These are phyloP conservation scores for Ascochyta lentis DNA, from an alignment of 2,329 filamentous ascomycete species.

Conservation along the genomic window DNA sequence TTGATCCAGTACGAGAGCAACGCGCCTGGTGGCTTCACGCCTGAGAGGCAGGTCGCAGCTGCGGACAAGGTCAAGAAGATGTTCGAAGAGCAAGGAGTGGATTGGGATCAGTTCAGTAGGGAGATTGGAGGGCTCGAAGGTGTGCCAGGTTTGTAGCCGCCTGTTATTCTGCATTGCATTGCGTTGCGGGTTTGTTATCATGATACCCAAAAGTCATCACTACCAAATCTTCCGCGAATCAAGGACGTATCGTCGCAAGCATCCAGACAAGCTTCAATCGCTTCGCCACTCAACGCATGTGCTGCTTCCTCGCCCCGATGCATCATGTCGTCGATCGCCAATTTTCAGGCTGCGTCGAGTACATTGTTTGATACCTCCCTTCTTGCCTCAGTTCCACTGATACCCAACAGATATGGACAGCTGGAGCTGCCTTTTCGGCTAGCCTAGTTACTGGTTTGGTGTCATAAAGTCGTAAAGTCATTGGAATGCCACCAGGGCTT, in stretches of 20 bases:
- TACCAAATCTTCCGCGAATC: background rate
- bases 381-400: background rate
- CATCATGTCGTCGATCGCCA: background rate
- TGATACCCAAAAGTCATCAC: conserved; percentile 13
- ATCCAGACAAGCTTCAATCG: background rate
- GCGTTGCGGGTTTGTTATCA: conserved; percentile 9
- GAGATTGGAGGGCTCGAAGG: conserved; percentile 69
- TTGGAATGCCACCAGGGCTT: conserved; percentile 3
- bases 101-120: conserved; percentile 82
- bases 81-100: conserved; percentile 76
- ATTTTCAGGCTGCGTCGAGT: background rate
- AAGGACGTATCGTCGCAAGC: background rate
- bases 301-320: background rate
- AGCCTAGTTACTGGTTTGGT: background rate
- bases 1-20: conserved; percentile 87
- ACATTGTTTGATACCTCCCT: background rate
- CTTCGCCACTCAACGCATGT: background rate
- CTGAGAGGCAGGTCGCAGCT: conserved; percentile 73
- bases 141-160: conserved; percentile 54
- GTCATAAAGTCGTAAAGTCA: conserved; percentile 12
- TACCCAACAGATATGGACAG: background rate
- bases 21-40: conserved; percentile 77
- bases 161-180: conserved; percentile 9
- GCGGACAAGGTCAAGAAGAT: conserved; percentile 77
- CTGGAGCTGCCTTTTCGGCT: background rate